Evolutionary conservation across 305 asterid genomes (phyloP).

Genomic region (Stenogyne calaminthoides): DNA sequence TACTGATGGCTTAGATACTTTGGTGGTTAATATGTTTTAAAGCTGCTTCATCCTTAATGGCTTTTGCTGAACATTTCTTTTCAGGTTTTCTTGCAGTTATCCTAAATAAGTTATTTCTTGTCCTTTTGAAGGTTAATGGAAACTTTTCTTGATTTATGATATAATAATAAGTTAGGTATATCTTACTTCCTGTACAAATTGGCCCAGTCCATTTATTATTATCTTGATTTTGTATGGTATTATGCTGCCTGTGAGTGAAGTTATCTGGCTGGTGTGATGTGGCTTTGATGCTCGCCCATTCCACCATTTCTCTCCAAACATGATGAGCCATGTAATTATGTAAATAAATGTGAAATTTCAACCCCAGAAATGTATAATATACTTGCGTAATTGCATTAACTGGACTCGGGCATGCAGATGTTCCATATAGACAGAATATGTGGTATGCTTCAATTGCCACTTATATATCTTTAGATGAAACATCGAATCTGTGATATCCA

Average conservation of each 20-base stretch:
- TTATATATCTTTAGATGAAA: not conserved
- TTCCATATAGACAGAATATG: constrained; percentile 1
- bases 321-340: not conserved
- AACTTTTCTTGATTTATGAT: constrained; percentile 20
- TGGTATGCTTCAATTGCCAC: not conserved
- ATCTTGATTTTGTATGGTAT: not conserved
- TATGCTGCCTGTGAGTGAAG: constrained; percentile 4
- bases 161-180: not conserved
- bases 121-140: constrained; percentile 9
- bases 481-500: constrained; percentile 12
- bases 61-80: not conserved
- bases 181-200: not conserved
- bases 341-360: constrained; percentile 11
- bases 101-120: constrained; percentile 14
- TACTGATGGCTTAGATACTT: constrained; percentile 19
- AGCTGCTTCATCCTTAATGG: constrained; percentile 22
- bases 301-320: constrained; percentile 2
- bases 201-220: not conserved
- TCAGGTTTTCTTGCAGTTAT: not conserved
- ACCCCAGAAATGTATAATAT: not conserved
- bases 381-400: not conserved
- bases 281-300: not conserved
- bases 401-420: not conserved
- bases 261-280: constrained; percentile 11
- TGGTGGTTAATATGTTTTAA: constrained; percentile 14